Conservation (phyloP, 73 alveolate genomes). For the Tetrahymena elliotti region DNA sequence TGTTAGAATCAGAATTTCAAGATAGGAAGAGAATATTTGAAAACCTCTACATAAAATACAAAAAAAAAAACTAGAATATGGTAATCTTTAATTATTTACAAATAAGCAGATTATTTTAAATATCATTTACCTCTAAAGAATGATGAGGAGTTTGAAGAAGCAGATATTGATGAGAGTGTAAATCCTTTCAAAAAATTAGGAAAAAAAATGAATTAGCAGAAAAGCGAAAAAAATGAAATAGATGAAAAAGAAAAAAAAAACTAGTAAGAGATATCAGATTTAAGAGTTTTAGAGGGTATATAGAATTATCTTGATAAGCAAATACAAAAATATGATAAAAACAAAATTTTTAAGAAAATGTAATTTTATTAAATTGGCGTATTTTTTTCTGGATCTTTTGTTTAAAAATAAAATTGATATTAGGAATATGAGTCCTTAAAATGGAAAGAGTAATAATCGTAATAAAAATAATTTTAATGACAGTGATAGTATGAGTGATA, state of each 20-base stretch:
- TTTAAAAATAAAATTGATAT: not conserved
- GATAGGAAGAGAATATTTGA: not conserved
- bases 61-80: not conserved
- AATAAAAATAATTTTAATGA: not conserved
- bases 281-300: not conserved
- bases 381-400: not conserved
- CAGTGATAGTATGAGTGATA: not conserved
- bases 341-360: not conserved
- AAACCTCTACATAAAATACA: not conserved
- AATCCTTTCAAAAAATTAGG: not conserved
- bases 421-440: not conserved
- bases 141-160: not conserved
- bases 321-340: not conserved
- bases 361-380: not conserved
- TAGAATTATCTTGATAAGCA: not conserved
- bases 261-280: not conserved
- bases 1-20: not conserved
- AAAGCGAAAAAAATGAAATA: not conserved
- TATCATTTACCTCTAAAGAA: not conserved
- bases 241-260: not conserved
- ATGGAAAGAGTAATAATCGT: not conserved
- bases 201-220: not conserved
- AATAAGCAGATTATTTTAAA: not conserved
- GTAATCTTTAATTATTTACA: not conserved
- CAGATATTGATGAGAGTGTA: not conserved